phyloP scores from a whole-genome alignment of 805 yeast species.

The Saccharomyces paradoxus region DNA sequence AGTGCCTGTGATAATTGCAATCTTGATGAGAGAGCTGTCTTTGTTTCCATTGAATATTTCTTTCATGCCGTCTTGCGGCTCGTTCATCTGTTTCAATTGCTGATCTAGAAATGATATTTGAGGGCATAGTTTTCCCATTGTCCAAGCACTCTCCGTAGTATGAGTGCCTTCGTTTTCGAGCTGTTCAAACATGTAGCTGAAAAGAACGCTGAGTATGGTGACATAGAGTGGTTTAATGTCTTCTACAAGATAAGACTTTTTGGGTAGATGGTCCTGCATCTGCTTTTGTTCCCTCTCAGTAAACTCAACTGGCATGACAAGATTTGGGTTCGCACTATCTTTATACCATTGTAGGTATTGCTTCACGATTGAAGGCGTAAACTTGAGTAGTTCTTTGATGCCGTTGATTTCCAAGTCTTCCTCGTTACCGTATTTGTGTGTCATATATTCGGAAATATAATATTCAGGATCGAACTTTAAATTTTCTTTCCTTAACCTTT shows the following conservation, averaged over 20 bases:
- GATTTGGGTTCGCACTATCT: conserved; percentile 27
- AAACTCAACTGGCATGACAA: conserved; percentile 42
- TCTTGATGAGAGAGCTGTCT: conserved; percentile 34
- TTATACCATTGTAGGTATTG: conserved; percentile 43
- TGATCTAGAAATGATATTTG: conserved; percentile 67
- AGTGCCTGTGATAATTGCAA: conserved; percentile 51
- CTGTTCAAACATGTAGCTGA: conserved; percentile 65
- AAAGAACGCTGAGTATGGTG: conserved; percentile 57
- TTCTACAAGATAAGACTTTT: conserved; percentile 48
- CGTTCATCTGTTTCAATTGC: conserved; percentile 34
- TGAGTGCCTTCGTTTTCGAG: conserved; percentile 65
- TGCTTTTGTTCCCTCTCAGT: conserved; percentile 53
- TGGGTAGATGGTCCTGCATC: conserved; percentile 58
- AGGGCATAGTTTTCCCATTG: conserved; percentile 78
- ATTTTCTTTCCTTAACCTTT: conserved; percentile 57
- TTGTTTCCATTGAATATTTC: conserved; percentile 4
- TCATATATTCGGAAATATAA: conserved; percentile 75
- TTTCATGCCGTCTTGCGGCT: background rate
- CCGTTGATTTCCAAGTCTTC: conserved; percentile 43
- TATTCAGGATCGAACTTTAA: conserved; percentile 81
- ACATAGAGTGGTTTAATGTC: conserved; percentile 51
- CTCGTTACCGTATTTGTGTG: conserved; percentile 43
- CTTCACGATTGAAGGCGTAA: conserved; percentile 43
- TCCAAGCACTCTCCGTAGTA: conserved; percentile 88
- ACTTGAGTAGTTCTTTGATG: conserved; percentile 39